Evolutionary conservation across 1,284 basidiomycete genomes (phyloP), one percentile per base, ranked within the genome.

Genomic region (Marasmius sp.): DNA sequence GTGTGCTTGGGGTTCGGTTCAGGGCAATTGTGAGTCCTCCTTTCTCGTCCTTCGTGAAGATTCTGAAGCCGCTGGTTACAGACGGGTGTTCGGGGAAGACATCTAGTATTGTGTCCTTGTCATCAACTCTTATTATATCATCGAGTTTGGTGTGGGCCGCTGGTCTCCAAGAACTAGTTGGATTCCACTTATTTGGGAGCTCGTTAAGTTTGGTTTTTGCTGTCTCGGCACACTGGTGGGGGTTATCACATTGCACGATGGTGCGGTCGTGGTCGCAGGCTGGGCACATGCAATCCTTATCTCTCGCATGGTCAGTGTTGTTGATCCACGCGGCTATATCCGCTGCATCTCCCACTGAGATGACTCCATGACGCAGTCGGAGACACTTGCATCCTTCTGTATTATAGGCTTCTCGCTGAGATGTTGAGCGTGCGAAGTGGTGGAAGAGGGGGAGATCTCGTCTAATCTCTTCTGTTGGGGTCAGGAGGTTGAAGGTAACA

Each of bases 401-500:
- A 18, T 65, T 64, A 41, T 64, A 61, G 8, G 47, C 0, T 34
- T 61, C 54, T 7, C 12, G 14, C 55, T 48, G 51, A 14, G 12
- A 18, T 33, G 0, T 22, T n/a, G n/a, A n/a, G 10, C 55, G 50
- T 0, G 61, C 60, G 0, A 64, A 39, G 55, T 72, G 70, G 47
- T 69, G 65, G 68, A 69, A 75, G 3, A 70, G 63, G 0, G 73
- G 73, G 0, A 74, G 57, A 0, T 14, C 2, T 3, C 49, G 12
- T n/a, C 63, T 47, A 0, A 66, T 37, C 3, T 62, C 38, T 0
- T n/a, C 0, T 0, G 63, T 43, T 1, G 68, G 64, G 16, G 63
- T 45, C 0, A 67, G 38, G 0, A 63, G 62, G 0, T 67, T 61
- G 10, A 68, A 63, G 0, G 51, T 22, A 0, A 69, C 47, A 0